Conservation (phyloP, 352 stramenopile genomes). For the Phytopythium montanum region DNA sequence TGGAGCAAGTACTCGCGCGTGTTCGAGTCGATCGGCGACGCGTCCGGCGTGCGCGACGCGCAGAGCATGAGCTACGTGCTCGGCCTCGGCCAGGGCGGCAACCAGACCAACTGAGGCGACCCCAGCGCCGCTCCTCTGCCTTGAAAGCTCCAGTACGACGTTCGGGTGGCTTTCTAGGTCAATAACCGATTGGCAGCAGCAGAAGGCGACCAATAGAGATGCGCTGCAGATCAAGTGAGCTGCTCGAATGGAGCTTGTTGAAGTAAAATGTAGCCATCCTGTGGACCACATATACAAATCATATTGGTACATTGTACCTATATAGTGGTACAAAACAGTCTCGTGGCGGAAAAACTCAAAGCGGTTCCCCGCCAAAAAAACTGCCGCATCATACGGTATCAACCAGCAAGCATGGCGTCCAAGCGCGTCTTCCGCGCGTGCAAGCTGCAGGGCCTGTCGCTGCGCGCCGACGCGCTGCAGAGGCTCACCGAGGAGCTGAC, state of each 20-base stretch:
- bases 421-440: conserved; percentile 81
- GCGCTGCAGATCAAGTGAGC: background rate
- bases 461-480: conserved; percentile 68
- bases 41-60: conserved; percentile 73
- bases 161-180: background rate
- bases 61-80: conserved; percentile 89
- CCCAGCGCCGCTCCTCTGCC: background rate
- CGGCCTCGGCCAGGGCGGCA: conserved; percentile 70
- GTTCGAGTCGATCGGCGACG: conserved; percentile 61
- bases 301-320: background rate
- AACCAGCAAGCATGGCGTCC: conserved; percentile 37
- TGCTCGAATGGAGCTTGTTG: background rate
- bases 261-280: background rate
- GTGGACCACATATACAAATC: background rate
- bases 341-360: conserved; percentile 16
- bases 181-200: background rate
- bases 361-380: conserved; percentile 1
- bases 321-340: background rate
- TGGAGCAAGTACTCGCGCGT: conserved; percentile 78
- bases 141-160: background rate
- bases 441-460: conserved; percentile 80
- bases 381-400: background rate
- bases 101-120: conserved; percentile 56
- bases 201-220: background rate
- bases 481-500: conserved; percentile 62